Evolutionary conservation across 176 grass and related monocot genomes (phyloP).

Genomic region (Elaeis guineensis): DNA sequence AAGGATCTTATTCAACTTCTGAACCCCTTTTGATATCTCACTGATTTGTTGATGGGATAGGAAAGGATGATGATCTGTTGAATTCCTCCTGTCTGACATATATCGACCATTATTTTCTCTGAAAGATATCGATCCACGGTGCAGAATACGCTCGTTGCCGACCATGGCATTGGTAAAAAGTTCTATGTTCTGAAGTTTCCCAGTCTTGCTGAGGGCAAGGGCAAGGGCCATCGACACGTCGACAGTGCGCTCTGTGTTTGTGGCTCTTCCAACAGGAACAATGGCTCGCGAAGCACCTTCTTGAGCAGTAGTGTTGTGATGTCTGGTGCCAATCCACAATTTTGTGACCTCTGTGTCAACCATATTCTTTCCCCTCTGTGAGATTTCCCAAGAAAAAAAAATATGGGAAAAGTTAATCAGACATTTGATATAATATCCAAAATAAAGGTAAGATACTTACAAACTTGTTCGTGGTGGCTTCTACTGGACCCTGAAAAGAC

Average conservation of each 20-base stretch:
- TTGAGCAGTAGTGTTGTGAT: constrained; percentile 14
- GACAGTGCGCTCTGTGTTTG: constrained; percentile 13
- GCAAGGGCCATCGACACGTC: constrained; percentile 79
- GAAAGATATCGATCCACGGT: constrained; percentile 39
- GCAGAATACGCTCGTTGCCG: constrained; percentile 30
- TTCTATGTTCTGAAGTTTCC: constrained; percentile 79
- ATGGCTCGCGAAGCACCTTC: constrained; percentile 29
- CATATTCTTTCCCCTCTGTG: constrained; percentile 23
- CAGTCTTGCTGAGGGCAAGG: constrained; percentile 71
- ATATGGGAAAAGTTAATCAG: no score
- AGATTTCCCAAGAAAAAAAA: background rate
- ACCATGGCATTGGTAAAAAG: constrained; percentile 29
- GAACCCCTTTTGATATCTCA: constrained; percentile 46
- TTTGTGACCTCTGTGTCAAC: constrained; percentile 11
- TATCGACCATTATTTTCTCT: constrained; percentile 4
- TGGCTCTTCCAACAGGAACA: constrained; percentile 51
- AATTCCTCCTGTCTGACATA: constrained; percentile 16
- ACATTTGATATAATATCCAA: no score
- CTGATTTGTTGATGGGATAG: constrained; percentile 27
- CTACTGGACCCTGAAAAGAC: constrained; percentile 18
- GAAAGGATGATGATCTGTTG: constrained; percentile 21
- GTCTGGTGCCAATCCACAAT: constrained; percentile 23
- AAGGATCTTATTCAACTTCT: constrained; percentile 73
- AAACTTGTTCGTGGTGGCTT: constrained; percentile 28
- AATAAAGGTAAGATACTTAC: constrained; percentile 4